Evolutionary conservation across 1,284 basidiomycete species (phyloP), one percentile per base, ranked within the genome.

Genomic region (Tylopilus sp.): DNA sequence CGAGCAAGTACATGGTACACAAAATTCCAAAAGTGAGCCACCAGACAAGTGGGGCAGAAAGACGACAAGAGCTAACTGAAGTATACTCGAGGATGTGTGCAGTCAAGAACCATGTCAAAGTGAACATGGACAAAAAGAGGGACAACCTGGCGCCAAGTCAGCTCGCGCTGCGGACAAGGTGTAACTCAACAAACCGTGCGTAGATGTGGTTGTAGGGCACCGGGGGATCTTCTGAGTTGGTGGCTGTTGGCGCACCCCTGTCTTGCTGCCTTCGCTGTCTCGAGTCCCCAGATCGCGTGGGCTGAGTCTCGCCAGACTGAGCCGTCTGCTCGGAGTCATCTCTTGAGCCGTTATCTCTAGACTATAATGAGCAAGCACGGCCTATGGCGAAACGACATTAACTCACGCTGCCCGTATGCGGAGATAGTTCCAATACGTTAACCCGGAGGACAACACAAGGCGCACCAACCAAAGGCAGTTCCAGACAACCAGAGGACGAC

Each of bases 1-100:
- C 77, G 73, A 83, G 80, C 46, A 89, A 60, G 62, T 90, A 91
- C 70, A 87, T 82, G 44, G 86, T 78, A 67, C 83, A 83, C n/a
- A 90, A 70, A 55, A 91, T 81, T 33, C 78, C 82, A 64, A 91
- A 89, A 31, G 78, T 80, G 36, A 89, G 76, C 85, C 85, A 91
- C 88, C 88, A 91, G 30, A 91, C 69, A 58, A 89, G 83, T 6
- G 88, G 88, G 8, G 87, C 78, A 0, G 82, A 73, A 52, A 74
- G 67, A 18, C 87, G 82, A 54, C 88, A 91, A 11, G 80, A 78
- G 56, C 82, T 73, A 29, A 87, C 70, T 10, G 85, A 84, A 12
- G 83, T 85, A 59, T 88, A 90, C 53, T 81, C 77, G 50, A 91
- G 71, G 28, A 89, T 82, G 60, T 91, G 85, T 8, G 87, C 84